These are phyloP conservation scores for Phytopythium cucurbitacearum DNA, from an alignment of 352 stramenopile genomes.

Conservation along the genomic window DNA sequence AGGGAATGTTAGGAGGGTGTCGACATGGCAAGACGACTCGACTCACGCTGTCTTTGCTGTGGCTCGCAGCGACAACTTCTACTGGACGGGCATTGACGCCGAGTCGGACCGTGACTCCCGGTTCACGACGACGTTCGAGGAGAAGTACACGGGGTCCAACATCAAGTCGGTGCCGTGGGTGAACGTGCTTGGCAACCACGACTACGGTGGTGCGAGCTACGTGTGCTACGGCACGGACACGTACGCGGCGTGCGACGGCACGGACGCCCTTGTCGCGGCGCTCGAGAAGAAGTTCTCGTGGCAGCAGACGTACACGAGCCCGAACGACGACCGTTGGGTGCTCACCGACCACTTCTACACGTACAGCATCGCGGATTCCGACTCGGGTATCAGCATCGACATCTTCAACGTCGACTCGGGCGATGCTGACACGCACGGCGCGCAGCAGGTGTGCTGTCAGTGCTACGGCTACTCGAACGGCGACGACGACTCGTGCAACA, in stretches of 20 bases:
- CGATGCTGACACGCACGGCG: conserved; percentile 56
- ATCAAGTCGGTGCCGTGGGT: conserved; percentile 63
- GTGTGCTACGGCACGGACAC: conserved; percentile 48
- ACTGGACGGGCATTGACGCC: conserved; percentile 69
- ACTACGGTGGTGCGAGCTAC: conserved; percentile 71
- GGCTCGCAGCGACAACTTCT: conserved; percentile 65
- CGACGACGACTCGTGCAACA: conserved; percentile 46
- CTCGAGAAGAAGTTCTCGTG: conserved; percentile 55
- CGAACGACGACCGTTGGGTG: conserved; percentile 69
- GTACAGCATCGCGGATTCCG: conserved; percentile 37
- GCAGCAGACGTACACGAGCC: conserved; percentile 62
- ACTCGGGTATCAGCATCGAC: conserved; percentile 47
- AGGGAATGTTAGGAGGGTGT: neutral
- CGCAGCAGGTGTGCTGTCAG: conserved; percentile 76
- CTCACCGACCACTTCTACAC: conserved; percentile 73
- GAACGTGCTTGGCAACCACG: conserved; percentile 78
- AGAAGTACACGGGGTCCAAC: conserved; percentile 46
- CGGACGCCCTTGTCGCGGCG: conserved; percentile 38
- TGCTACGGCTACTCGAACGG: conserved; percentile 72
- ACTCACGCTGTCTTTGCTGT: neutral
- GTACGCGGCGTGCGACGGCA: conserved; percentile 34
- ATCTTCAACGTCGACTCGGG: conserved; percentile 77
- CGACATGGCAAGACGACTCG: no score
- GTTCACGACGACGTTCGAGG: conserved; percentile 70
- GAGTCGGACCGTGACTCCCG: conserved; percentile 37